phyloP scores from a whole-genome alignment of 257 asterid genomes.

The Nicotiana tabacum region DNA sequence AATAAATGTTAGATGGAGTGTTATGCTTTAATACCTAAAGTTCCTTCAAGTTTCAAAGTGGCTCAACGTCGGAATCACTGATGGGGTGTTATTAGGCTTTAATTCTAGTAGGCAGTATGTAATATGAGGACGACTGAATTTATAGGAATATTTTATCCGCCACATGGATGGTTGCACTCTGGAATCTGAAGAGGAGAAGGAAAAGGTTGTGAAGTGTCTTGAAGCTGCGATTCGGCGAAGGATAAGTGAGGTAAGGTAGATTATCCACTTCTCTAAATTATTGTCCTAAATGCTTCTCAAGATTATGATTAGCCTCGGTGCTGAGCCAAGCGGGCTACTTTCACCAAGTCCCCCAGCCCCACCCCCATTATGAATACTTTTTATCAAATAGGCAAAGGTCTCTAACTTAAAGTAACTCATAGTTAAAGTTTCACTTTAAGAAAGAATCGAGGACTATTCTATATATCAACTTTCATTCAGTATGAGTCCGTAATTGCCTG shows the following conservation, averaged over 20 bases:
- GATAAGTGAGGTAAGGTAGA: constrained; percentile 68
- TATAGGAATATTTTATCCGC: constrained; percentile 81
- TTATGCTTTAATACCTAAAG: not conserved
- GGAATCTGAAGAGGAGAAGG: constrained; percentile 63
- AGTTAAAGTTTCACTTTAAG: not conserved
- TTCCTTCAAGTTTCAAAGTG: not conserved
- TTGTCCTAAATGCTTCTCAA: not conserved
- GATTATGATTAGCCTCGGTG: not conserved
- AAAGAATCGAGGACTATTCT: not conserved
- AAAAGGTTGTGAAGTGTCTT: constrained; percentile 78
- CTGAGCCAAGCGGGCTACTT: not conserved
- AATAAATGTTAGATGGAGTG: not conserved
- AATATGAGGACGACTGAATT: not conserved
- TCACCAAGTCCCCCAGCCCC: not conserved
- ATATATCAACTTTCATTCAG: not conserved
- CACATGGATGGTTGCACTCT: constrained; percentile 80
- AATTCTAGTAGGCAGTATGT: constrained; percentile 1
- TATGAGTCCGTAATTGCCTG: not conserved
- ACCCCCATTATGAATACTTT: not conserved
- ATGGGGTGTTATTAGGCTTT: not conserved
- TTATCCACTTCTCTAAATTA: not conserved
- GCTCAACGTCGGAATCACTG: not conserved
- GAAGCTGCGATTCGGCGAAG: constrained; percentile 94
- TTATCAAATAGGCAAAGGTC: not conserved
- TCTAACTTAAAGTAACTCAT: not conserved